phyloP scores from a whole-genome alignment of 2,329 filamentous ascomycete genomes.

The Monilinia polystroma region DNA sequence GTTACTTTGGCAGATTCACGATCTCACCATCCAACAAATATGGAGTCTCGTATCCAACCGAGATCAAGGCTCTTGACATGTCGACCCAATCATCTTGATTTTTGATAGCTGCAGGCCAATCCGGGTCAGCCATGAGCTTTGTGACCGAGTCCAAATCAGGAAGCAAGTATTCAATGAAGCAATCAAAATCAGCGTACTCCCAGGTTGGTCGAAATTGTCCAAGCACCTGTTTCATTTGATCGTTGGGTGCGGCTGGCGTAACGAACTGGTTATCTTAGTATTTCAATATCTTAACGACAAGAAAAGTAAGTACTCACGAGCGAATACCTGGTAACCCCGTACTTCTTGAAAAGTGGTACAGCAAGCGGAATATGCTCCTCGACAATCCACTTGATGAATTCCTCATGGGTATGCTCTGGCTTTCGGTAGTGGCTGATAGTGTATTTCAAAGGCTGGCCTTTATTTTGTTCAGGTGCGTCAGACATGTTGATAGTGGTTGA shows the following conservation, averaged over 20 bases:
- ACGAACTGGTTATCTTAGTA: conserved; percentile 30
- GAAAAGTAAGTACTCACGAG: conserved; percentile 32
- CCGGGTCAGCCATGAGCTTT: conserved; percentile 36
- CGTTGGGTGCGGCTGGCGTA: conserved; percentile 33
- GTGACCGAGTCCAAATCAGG: conserved; percentile 30
- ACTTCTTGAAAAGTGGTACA: conserved; percentile 37
- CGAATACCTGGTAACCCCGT: conserved; percentile 34
- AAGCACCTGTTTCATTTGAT: conserved; percentile 29
- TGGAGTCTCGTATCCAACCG: conserved; percentile 34
- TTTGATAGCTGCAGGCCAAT: conserved; percentile 33
- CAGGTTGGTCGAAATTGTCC: conserved; percentile 24
- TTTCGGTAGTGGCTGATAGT: conserved; percentile 39
- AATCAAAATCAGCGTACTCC: conserved; percentile 37
- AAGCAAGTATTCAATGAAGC: conserved; percentile 38
- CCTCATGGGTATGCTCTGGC: conserved; percentile 38
- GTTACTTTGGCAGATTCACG: conserved; percentile 31
- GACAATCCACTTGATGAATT: conserved; percentile 40
- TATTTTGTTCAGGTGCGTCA: conserved; percentile 13
- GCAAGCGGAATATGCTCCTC: conserved; percentile 38
- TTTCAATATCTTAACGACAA: not conserved
- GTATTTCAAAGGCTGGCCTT: conserved; percentile 33
- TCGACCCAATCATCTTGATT: conserved; percentile 40
- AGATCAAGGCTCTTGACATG: conserved; percentile 34
- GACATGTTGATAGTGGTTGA: conserved; percentile 26
- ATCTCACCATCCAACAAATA: conserved; percentile 37